Base-by-base conservation (phyloP, 345 rosid genomes). In the Lumnitzera racemosa region DNA sequence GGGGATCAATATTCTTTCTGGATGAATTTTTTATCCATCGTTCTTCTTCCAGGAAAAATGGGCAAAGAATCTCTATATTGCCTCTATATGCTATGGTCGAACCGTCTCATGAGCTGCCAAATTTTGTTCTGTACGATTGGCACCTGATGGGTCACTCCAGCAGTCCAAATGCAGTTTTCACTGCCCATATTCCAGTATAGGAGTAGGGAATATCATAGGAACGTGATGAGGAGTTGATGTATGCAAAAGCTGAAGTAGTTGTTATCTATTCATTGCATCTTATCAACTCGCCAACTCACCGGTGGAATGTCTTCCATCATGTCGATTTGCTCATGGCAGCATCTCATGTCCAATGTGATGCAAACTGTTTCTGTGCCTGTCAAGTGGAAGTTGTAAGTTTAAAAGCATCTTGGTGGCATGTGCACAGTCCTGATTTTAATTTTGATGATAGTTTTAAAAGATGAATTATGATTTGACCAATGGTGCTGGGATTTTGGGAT, bases 1-100 rank as follows among this genome's bases (percentile, higher is more conserved):
- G 23, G 3, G 10, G 23, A 25, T 69, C 53, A 31, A 25, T 12
- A 0, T 41, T 46, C 53, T 59, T 31, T 61, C 48, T 49, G 51
- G 7, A 43, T 57, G 24, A 3, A 46, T 46, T 13, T 66, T 12
- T 25, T n/a, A 59, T 27, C 31, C 53, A 5, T 54, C n/a, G 16
- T 20, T 58, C 46, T 43, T 67, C 20, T 61, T 71, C 69, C 96
- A 90, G 99, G 96, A 90, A 67, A 92, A 92, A 80, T 92, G 97
- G 98, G 82, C 78, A 10, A 92, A 86, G 79, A 92, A 92, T 80
- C 96, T 92, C 55, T 92, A 92, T 68, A 85, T 94, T 66, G 75
- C 99, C 55, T 85, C 91, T 41, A 76, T 94, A 53, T 94, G 99
- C 78, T 86, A 84, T 69, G 99, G 99, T 70, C 86, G 99, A 67